Base-by-base conservation (phyloP, 2,329 filamentous ascomycete genomes). In the Pseudogymnoascus sp. region DNA sequence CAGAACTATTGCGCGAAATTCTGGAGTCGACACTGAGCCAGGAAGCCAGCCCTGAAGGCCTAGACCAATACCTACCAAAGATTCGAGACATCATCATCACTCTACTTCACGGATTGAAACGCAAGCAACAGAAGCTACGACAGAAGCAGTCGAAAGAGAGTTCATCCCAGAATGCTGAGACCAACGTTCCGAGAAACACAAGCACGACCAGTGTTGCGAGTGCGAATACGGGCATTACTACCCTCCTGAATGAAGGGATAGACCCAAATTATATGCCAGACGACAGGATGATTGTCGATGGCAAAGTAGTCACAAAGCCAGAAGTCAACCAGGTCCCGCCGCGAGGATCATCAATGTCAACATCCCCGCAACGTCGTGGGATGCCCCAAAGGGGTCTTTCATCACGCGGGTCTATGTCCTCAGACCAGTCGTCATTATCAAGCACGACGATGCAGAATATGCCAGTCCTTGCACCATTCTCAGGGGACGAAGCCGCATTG, bases 81-180 rank as follows among this genome's bases (percentile, higher is more conserved):
- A 99, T 99, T 75, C 88, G 95, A 71, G 95, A 99, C 76, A 99
- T 99, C 72, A 99, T 99, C 74, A 98, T 99, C 76, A 97, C 96
- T 74, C 81, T 99, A 31, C 83, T 99, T 7, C 95, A 99, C 75
- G 95, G 95, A 2, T 79, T 99, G 68, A 99, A 99, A 80, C 89
- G 93, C 76, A 99, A 99, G 76, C 95, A 99, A 74, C 93, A 96
- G 73, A 91, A 92, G 71, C 78, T 99, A 71, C 80, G 86, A 28
- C 85, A 87, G 71, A 86, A 83, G 68, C 83, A 87, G 69, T 75
- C 79, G 3, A 79, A 82, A 64, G 85, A 88, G 60, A 67, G 67
- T 6, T 41, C 63, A 11, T 34, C 28, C 39, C 64, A 67, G 31
- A 70, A 69, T 65, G 64, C 65, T 0, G 73, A 73, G 7, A 37